Conservation (phyloP, 495 filamentous ascomycete species). For the Aspergillus heteromorphus region DNA sequence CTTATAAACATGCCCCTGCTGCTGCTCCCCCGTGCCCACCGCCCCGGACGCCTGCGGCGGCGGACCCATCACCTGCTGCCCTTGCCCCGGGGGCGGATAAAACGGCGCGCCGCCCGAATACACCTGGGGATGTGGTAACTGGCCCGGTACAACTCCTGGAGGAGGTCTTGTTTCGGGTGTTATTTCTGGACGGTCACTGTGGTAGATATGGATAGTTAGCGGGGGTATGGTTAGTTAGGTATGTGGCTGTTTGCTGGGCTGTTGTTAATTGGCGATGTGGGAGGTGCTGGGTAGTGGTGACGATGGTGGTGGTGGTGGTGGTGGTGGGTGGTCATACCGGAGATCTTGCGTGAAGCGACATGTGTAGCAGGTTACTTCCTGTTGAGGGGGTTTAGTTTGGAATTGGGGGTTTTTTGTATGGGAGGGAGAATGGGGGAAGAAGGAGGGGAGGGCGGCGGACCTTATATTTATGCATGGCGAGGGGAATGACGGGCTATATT, state of each 20-base stretch:
- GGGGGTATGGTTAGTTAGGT: no score
- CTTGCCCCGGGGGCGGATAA: constrained; percentile 12
- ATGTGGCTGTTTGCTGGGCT: no score
- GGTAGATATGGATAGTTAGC: no score
- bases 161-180: constrained; percentile 39
- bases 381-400: no score
- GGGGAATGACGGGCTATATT: constrained; percentile 46
- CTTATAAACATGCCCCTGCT: constrained; percentile 22
- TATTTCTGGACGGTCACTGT: constrained; percentile 43
- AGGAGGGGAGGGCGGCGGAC: constrained; percentile 16
- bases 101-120: constrained; percentile 14
- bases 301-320: no score
- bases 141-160: constrained; percentile 22
- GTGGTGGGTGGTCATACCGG: constrained; percentile 25
- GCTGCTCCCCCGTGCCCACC: not conserved
- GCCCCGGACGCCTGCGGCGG: constrained; percentile 12
- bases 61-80: constrained; percentile 7
- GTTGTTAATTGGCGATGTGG: no score
- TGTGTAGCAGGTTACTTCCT: constrained; percentile 50
- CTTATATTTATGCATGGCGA: constrained; percentile 47
- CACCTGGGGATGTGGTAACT: constrained; percentile 27
- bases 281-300: no score
- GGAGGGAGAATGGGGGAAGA: no score
- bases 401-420: no score
- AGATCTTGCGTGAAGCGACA: constrained; percentile 51